A percentile compares a stretch with the other conserved stretches of the same genome.
Conservation (phyloP, 441 rosid species). For the Corymbia citriodora region DNA sequence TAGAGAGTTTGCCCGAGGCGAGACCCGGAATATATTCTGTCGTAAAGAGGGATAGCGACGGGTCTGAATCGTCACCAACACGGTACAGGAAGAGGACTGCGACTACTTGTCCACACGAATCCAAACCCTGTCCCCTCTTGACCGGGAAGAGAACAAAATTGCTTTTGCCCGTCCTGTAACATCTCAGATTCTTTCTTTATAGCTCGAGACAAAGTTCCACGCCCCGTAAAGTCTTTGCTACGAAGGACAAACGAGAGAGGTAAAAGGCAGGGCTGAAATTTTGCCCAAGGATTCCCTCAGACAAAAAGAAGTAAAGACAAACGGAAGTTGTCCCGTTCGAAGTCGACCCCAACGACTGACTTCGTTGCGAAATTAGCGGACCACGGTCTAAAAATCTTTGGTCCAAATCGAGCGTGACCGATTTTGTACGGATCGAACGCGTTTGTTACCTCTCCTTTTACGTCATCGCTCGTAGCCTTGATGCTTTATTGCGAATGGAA, state of each 20-base stretch:
- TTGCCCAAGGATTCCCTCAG: not conserved
- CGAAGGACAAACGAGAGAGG: not conserved
- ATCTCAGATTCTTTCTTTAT: not conserved
- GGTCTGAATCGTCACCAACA: not conserved
- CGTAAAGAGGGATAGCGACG: not conserved
- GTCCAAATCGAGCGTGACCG: not conserved
- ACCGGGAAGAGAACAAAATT: not conserved
- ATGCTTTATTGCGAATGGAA: not conserved
- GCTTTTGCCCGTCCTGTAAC: not conserved
- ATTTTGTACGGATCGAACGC: not conserved
- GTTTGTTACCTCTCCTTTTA: not conserved
- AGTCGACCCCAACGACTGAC: not conserved
- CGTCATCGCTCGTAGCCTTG: not conserved
- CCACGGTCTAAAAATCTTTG: not conserved
- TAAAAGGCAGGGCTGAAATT: not conserved
- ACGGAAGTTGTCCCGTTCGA: not conserved
- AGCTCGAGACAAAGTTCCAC: not conserved
- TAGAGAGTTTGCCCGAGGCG: not conserved
- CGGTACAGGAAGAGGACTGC: not conserved
- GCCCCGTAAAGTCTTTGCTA: not conserved
- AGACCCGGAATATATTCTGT: not conserved
- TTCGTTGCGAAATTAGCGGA: not conserved
- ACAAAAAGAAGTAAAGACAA: not conserved
- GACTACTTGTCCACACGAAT: not conserved
- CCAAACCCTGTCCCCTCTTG: not conserved